Evolutionary conservation across 306 rosid species (phyloP), one percentile per base, ranked within the genome.

Genomic region (Prunus armeniaca): DNA sequence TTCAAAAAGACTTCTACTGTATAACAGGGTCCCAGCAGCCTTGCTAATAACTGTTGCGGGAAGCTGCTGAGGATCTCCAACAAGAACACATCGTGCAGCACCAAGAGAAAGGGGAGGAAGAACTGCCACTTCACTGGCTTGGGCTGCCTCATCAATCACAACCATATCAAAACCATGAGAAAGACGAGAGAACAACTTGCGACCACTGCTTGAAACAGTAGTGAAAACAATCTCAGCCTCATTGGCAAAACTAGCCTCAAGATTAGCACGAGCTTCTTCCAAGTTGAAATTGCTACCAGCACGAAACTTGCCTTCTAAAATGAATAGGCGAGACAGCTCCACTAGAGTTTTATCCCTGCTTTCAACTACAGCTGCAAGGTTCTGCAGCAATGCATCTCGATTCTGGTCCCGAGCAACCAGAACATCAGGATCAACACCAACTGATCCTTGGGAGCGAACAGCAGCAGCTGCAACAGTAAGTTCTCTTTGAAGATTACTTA

Each of bases 131-230:
- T 95, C 99, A 82, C 99, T 92, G 67, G 99, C 99, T 86, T 95
- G 99, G 69, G 97, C 97, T 57, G 99, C 99, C 83, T 95, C 97
- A 74, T 92, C 99, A 82, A 95, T 92, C 66, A 95, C 99, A 69
- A 95, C 99, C 97, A 95, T 95, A 84, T 95, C 97, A 90, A 95
- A 95, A 70, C 98, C 99, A 87, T 92, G 97, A 79, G 96, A 88
- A 72, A 95, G 97, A 47, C 97, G 97, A 69, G 99, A 90, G 81
- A 95, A 95, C 91, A 95, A 83, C 83, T 92, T 95, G 32, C 99
- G 97, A 14, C 97, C 99, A 84, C 99, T 95, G 73, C 99, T 95
- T 32, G 99, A 95, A 63, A 95, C 99, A 15, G 99, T 95, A 55
- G 99, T 95, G 80, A 95, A 95, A 81, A 95, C 99, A 75, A 95